Evolutionary conservation across 257 asterid species (phyloP).

Genomic region (Capsicum rhomboideum): DNA sequence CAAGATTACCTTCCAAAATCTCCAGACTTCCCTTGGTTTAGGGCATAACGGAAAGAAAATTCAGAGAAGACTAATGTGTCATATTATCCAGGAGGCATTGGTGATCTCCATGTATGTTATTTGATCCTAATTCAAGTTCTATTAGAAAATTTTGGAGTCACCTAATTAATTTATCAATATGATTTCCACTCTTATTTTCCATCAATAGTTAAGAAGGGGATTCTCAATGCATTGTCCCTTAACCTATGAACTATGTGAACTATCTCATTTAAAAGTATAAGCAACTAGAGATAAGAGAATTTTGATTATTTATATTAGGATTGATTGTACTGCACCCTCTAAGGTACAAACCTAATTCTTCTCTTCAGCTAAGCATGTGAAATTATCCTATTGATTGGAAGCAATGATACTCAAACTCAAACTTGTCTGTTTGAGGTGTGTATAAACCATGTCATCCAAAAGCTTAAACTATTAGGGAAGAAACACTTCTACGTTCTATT

Average conservation of each 20-base stretch:
- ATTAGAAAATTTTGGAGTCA: neutral
- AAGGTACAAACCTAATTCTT: neutral
- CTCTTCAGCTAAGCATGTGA: neutral
- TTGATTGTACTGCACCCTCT: neutral
- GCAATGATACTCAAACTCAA: neutral
- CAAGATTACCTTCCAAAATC: neutral
- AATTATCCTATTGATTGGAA: neutral
- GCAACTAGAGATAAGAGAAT: neutral
- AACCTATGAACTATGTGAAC: neutral
- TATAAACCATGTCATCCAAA: neutral
- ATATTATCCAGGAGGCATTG: neutral
- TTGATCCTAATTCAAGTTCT: neutral
- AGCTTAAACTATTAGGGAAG: neutral
- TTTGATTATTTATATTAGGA: neutral
- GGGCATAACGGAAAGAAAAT: neutral
- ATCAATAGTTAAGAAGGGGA: neutral
- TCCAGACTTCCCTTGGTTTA: neutral
- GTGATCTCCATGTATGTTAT: neutral
- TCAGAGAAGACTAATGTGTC: neutral
- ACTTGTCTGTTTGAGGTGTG: neutral
- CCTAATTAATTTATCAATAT: neutral
- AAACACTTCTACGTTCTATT: neutral
- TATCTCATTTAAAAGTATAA: neutral
- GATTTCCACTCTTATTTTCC: neutral
- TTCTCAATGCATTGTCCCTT: neutral